phyloP scores from a whole-genome alignment of 2,329 filamentous ascomycete genomes.

The Alternaria arbusti region DNA sequence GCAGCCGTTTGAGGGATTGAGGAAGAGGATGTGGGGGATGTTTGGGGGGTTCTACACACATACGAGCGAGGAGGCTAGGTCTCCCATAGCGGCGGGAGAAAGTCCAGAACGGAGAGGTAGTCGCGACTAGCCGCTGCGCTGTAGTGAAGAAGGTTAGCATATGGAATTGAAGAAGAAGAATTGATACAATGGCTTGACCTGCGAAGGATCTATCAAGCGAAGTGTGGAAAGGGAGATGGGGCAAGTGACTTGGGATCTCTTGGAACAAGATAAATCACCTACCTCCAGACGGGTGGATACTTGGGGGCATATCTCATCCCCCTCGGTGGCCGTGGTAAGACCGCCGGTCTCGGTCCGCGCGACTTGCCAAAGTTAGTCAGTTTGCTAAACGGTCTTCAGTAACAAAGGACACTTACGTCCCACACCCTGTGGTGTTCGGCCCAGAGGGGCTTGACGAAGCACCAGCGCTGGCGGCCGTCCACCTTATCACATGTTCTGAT shows the following conservation, averaged over 20 bases:
- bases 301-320: background rate
- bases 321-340: background rate
- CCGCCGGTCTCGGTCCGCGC: background rate
- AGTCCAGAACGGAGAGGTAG: background rate
- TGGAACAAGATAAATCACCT: background rate
- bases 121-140: background rate
- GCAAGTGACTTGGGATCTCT: background rate
- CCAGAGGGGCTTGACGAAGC: background rate
- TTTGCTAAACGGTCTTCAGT: slow-evolving; percentile 1
- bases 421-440: background rate
- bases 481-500: background rate
- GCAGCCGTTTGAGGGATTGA: slow-evolving; percentile 38
- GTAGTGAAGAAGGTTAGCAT: background rate
- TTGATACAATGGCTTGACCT: background rate
- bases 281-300: background rate
- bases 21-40: slow-evolving; percentile 33
- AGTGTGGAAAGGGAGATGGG: background rate
- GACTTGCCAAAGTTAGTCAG: slow-evolving; percentile 1
- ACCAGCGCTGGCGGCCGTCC: background rate
- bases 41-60: slow-evolving; percentile 40
- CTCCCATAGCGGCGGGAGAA: slow-evolving; percentile 1
- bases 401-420: background rate
- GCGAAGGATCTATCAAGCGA: background rate
- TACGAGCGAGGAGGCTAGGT: slow-evolving; percentile 21
- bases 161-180: background rate